Evolutionary conservation across 768 basidiomycete genomes (phyloP), one percentile per base, ranked within the genome.

Genomic region (Candolleomyces aberdarensis): DNA sequence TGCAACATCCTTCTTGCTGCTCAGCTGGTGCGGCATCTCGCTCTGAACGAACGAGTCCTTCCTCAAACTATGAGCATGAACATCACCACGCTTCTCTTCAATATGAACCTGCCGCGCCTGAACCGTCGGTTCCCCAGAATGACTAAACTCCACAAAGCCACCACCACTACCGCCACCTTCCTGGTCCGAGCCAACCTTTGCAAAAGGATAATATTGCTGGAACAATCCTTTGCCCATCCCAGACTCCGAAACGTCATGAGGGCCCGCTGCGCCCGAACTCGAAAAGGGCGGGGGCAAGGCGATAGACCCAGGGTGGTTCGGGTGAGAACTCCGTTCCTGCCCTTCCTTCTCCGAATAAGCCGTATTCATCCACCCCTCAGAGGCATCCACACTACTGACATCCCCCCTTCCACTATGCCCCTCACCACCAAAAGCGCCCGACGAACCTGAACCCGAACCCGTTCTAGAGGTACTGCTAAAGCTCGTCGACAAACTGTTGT

Each of bases 301-400:
- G 55, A 92, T 91, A 2, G 84, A 85, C 0, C 88, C 89, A 1
- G 90, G 90, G 64, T 88, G 89, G 50, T 85, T 80, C 43, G 72
- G 69, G 43, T 66, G 64, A 43, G 68, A 20, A 52, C 11, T 13
- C 29, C 31, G 47, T 57, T 47, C 41, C 46, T 47, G 17, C 47
- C 29, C 10, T 20, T 51, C 19, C 17, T 49, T 26, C 29, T 32
- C 22, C 26, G 10, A 17, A 20, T 17, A 22, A 14, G 8, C 40
- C 53, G 31, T 36, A 36, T 36, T 36, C 36, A 36, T 2, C 36
- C 36, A 36, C 36, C 36, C 36, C 36, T 36, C 36, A 2, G 6
- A 7, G 6, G 11, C 36, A 36, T 36, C 36, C 36, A 36, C 36
- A 36, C 36, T 11, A 6, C 36, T 36, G 36, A 7, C 36, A 36